Evolutionary conservation across 495 filamentous ascomycete species (phyloP), one percentile per base, ranked within the genome.

Genomic region (Aspergillus ellipticus): DNA sequence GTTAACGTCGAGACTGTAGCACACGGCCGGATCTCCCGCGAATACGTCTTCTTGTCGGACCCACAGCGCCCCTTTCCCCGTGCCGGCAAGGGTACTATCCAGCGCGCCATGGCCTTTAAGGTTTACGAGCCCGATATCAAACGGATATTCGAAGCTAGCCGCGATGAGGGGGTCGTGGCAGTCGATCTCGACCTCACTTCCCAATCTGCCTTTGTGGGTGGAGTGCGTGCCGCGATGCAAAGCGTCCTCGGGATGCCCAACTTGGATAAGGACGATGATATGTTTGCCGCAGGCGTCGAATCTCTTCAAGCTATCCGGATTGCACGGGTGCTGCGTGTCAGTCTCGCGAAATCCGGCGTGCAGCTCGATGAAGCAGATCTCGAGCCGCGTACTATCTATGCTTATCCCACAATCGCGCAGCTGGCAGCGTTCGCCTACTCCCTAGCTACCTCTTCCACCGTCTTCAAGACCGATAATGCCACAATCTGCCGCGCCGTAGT

Each of bases 31-130:
- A 73, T 63, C 20, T 16, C 41, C 6, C 42, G 49, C 6, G 33
- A 46, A 17, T 33, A 54, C n/a, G 56, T 74, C 66, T 37, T 54
- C 3, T 22, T 62, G 1, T 20, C 59, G 15, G 47, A 42, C n/a
- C 28, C 51, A 11, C 22, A 22, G 0, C 39, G 47, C 7, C 59
- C 59, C 1, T 55, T 62, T 19, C 29, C 35, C 10, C 31, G 31
- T 3, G 35, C 53, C 0, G 45, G 45, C 1, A 84, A 86, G 60
- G 82, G 81, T 0, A 82, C 77, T 2, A 65, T 85, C 6, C 74
- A 79, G 60, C 68, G 80, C 15, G 35, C 31, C 2, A 42, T 43
- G 24, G 51, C 33, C 6, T 31, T 49, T 2, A 42, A 37, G 11
- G 10, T 51, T 6, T 62, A 62, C 35, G 42, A 26, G 15, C 37